A percentile compares a stretch with the other conserved stretches of the same genome.
Conservation (phyloP, 805 yeast species). For the Lipomyces yamanashiensis region DNA sequence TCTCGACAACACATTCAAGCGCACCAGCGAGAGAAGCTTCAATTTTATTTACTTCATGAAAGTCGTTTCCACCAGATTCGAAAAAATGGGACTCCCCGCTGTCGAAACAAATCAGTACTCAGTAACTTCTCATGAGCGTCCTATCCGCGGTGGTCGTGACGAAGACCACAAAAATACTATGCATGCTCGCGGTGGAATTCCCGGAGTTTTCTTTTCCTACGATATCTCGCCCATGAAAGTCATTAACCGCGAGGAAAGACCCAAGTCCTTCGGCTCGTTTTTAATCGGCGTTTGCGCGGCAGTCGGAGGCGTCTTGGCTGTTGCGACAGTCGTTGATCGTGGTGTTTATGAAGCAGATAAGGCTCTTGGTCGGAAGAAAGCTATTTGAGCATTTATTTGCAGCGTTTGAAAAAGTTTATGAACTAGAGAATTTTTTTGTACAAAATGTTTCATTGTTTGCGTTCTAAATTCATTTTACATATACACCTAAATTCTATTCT, state of each 20-base stretch:
- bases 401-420: not conserved
- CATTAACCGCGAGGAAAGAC: constrained; percentile 72
- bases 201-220: constrained; percentile 84
- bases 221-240: constrained; percentile 94
- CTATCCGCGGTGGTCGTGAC: constrained; percentile 84
- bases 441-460: not conserved
- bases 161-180: constrained; percentile 84
- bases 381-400: constrained; percentile 7
- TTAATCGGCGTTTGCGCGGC: constrained; percentile 82
- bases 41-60: constrained; percentile 79
- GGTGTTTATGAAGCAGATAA: constrained; percentile 88
- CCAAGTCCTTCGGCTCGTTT: constrained; percentile 82
- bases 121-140: constrained; percentile 85
- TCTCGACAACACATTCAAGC: constrained; percentile 59
- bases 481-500: not conserved
- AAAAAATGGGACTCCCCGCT: constrained; percentile 55
- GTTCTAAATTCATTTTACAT: not conserved
- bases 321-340: constrained; percentile 86
- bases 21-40: constrained; percentile 47
- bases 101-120: constrained; percentile 89
- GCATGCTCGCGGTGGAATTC: constrained; percentile 79
- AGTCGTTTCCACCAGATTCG: constrained; percentile 88
- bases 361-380: constrained; percentile 62
- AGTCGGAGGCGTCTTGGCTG: constrained; percentile 90
- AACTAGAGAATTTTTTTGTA: not conserved